phyloP scores from a whole-genome alignment of 2,329 filamentous ascomycete genomes.

The Nemania serpens region DNA sequence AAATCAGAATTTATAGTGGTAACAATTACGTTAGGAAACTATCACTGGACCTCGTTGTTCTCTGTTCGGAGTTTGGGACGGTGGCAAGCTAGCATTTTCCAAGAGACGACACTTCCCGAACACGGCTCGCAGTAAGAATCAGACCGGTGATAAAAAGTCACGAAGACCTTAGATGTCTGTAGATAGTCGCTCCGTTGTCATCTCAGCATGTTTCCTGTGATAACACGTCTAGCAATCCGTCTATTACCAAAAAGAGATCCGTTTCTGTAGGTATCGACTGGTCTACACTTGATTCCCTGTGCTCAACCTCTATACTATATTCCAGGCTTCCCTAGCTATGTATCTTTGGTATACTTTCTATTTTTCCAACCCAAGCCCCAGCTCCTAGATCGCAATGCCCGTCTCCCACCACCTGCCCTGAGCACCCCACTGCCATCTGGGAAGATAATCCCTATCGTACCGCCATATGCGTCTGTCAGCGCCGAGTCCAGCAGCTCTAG shows the following conservation, averaged over 20 bases:
- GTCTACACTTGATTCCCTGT: not conserved
- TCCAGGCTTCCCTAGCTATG: not conserved
- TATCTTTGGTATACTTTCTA: not conserved
- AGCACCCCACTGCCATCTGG: conserved; percentile 59
- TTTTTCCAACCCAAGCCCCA: not conserved
- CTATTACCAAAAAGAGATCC: too few relatives aligned
- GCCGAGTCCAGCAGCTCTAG: conserved; percentile 54
- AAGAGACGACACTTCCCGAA: not conserved
- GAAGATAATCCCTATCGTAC: conserved; percentile 61
- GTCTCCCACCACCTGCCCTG: conserved; percentile 62
- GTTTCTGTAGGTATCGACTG: too few relatives aligned
- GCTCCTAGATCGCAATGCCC: conserved; percentile 45
- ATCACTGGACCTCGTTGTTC: not conserved
- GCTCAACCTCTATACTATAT: not conserved
- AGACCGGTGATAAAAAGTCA: too few relatives aligned
- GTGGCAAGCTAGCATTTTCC: not conserved
- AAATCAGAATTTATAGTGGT: conserved; percentile 29
- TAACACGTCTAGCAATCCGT: too few relatives aligned
- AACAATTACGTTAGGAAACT: conserved; percentile 29
- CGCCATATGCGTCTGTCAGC: conserved; percentile 53
- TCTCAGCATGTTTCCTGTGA: too few relatives aligned
- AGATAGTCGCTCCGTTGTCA: too few relatives aligned
- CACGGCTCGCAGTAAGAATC: not conserved
- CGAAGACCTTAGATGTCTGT: too few relatives aligned
- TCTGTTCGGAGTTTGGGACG: not conserved